These are phyloP conservation scores for Medicago arabica DNA, from an alignment of 306 rosid species.

Conservation along the genomic window DNA sequence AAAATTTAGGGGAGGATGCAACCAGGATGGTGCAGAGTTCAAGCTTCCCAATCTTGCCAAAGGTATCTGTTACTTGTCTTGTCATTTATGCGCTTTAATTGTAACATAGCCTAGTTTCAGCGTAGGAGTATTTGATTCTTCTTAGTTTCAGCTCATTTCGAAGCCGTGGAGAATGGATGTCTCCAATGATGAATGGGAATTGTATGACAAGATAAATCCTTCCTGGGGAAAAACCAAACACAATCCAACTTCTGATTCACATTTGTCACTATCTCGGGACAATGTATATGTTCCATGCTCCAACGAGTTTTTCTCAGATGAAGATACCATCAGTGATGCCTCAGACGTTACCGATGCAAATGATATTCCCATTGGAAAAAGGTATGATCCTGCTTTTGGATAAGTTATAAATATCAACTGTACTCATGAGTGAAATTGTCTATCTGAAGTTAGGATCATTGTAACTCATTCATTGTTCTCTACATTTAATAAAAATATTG, in stretches of 20 bases:
- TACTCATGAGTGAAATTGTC: constrained; percentile 2
- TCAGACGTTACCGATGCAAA: constrained; percentile 34
- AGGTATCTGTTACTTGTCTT: constrained; percentile 56
- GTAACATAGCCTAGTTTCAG: neutral
- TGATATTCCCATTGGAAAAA: constrained; percentile 40
- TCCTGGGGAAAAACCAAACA: constrained; percentile 43
- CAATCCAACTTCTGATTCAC: constrained; percentile 65
- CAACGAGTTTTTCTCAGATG: constrained; percentile 38
- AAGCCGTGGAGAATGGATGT: constrained; percentile 50
- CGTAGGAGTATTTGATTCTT: constrained; percentile 28
- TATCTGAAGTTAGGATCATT: constrained; percentile 10
- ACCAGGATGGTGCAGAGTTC: constrained; percentile 55
- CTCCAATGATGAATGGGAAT: constrained; percentile 43
- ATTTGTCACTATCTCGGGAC: constrained; percentile 57
- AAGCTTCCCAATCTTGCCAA: constrained; percentile 43
- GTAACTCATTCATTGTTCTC: constrained; percentile 28
- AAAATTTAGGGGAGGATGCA: constrained; percentile 65
- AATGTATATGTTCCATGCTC: constrained; percentile 44
- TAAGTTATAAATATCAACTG: constrained; percentile 14
- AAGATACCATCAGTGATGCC: constrained; percentile 39
- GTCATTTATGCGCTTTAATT: constrained; percentile 17
- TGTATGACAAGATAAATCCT: constrained; percentile 47
- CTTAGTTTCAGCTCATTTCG: constrained; percentile 37
- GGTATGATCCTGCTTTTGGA: constrained; percentile 51
- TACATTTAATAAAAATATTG: neutral